Base-by-base conservation (phyloP, 805 yeast species). In the Pichia insulana region DNA sequence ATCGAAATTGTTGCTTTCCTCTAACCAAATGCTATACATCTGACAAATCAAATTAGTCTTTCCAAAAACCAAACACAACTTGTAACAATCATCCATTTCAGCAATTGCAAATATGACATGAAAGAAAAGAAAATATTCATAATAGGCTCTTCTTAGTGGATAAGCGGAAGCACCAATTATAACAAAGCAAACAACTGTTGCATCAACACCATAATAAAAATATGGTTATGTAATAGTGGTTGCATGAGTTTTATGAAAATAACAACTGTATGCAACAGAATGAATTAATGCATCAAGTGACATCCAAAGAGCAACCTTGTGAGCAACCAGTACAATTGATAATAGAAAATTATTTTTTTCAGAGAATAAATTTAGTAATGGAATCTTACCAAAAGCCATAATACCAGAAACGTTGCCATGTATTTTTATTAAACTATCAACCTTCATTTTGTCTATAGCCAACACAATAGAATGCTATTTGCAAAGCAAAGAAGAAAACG, bases 71-170 rank as follows among this genome's bases (percentile, higher is more conserved):
- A 74, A 6, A 76, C 62, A 1, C 70, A 72, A 41, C 60, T 62
- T 13, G 69, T 49, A 32, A 62, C 65, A 43, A 63, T 67, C 33
- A 47, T 51, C 59, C 52, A 66, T 50, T 51, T 63, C 44, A 56
- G 69, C 45, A 6, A 68, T 58, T 4, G 78, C 87, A 36, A 81
- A 54, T 1, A 70, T 43, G 39, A 81, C 73, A 54, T 84, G 94
- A 13, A 68, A 39, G n/a, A 69, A 51, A 28, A 80, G 56, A 60
- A 84, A 80, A 7, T 67, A 43, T 54, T 85, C 94, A 59, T 85
- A 85, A 39, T 59, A 58, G 38, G 56, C 51, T 31, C 65, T 67
- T 58, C 92, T 70, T 47, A 83, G 56, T 15, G 67, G 54, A 41
- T 71, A 70, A 39, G 70, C 51, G 2, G 82, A 71, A 43, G 73